Evolutionary conservation across 2,329 filamentous ascomycete species (phyloP), one percentile per base, ranked within the genome.

Genomic region (Paracamarosporium sp.): DNA sequence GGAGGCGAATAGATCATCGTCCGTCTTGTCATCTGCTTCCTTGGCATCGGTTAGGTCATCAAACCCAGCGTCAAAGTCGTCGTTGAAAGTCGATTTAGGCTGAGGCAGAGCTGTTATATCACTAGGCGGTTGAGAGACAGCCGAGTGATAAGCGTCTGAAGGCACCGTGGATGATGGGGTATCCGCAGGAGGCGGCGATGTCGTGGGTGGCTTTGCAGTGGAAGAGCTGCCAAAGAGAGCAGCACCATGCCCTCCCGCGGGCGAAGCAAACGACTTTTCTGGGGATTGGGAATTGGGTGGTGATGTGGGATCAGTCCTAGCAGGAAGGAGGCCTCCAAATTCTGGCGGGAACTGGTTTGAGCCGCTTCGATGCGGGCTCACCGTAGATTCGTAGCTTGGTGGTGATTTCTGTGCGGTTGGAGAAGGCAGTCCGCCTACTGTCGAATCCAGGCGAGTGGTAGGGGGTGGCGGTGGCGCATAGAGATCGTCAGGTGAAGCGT

Each of bases 31-130:
- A 48, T 79, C 78, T 6, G 78, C 90, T 75, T 95, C 92, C 72
- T 92, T 92, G 43, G 92, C 92, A 69, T 96, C 92, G 58, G 92
- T 88, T 15, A 96, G 85, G 54, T 91, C 91, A 67, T 92, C 90
- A 65, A 95, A 95, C 40, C 92, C 91, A 63, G 89, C 86, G 48
- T 92, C 91, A 59, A 93, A 86, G 50, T 93, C 90, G 53, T 85
- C 83, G 59, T 91, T 88, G 72, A 93, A 92, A 1, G 86, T 83
- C 22, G 83, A 78, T 62, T 81, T 81, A 1, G 79, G 70, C 57
- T 48, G 45, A 8, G 45, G 20, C 30, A 36, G 75, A 33, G 73
- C 66, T 24, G 76, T 77, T 11, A 67, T 70, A 17, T 73, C 72
- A 22, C 56, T 67, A 33, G 70, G 74, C 12, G 74, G 70, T 27